These are phyloP conservation scores for Fusarium napiforme DNA, from an alignment of 2,329 filamentous ascomycete species.

Conservation along the genomic window DNA sequence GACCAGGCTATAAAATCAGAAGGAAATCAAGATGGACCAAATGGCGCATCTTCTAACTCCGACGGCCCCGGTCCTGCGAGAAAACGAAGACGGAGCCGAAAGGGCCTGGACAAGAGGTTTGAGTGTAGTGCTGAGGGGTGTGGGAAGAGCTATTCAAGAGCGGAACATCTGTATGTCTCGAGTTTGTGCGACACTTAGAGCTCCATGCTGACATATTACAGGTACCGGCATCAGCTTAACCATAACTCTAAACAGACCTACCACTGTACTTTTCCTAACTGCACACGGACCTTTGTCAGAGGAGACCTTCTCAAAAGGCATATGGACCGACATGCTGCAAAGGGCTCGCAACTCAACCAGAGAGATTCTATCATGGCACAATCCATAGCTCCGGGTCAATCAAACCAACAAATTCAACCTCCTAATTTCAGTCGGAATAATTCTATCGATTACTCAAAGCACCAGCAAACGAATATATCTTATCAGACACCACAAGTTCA, in stretches of 20 bases:
- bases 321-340: conserved; percentile 81
- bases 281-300: conserved; percentile 88
- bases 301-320: conserved; percentile 92
- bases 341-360: conserved; percentile 79
- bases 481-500: conserved; percentile 60
- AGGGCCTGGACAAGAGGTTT: conserved; percentile 83
- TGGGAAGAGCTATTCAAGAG: conserved; percentile 95
- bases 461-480: conserved; percentile 54
- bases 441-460: conserved; percentile 54
- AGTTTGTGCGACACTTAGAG: conserved; percentile 25
- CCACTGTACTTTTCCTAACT: conserved; percentile 91
- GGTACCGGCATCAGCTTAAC: conserved; percentile 92
- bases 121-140: conserved; percentile 88
- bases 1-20: conserved; percentile 54
- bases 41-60: conserved; percentile 63
- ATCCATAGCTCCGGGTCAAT: conserved; percentile 54
- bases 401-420: conserved; percentile 46
- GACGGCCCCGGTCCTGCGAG: conserved; percentile 68
- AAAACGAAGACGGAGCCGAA: conserved; percentile 77
- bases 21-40: conserved; percentile 45
- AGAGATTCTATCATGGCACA: conserved; percentile 68
- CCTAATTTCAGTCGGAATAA: conserved; percentile 58
- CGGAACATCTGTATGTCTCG: conserved; percentile 83
- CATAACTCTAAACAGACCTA: conserved; percentile 97
- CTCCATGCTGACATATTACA: conserved; percentile 45